Base-by-base conservation (phyloP, 106 monocot species). In the Dioscorea alata region DNA sequence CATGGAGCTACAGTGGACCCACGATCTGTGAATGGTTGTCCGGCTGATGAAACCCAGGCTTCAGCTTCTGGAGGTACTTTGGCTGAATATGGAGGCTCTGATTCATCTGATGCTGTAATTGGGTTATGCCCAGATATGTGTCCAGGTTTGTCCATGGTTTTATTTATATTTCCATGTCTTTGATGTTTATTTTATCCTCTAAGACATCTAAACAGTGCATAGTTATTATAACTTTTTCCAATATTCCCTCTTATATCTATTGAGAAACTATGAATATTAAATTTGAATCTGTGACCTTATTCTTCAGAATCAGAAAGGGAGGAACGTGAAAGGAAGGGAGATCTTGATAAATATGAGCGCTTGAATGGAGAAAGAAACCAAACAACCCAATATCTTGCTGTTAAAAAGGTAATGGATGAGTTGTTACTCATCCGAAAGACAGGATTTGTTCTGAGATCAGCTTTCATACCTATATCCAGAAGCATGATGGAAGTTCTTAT, bases 301-400 rank as follows among this genome's bases (percentile, higher is more conserved):
- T 23, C 42, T 73, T 48, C 74, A 99, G 99, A 85, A 81, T 66
- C 81, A 19, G 99, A 99, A 71, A 81, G 99, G 60, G 87, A 81
- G 20, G 99, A 99, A 64, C 92, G 99, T 63, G 90, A 87, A 75
- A 99, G 99, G 65, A 99, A 93, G 83, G 99, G 93, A 51, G 90
- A 99, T 83, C 99, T 99, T 71, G 99, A 99, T 76, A 87, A 73
- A 66, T 76, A 85, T 74, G 99, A 99, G 53, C 78, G 99, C 18
- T 63, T 90, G 70, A 84, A 90, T 90, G 99, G 90, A 57, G 85
- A 93, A 14, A 93, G 87, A 82, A 93, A 99, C 79, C 92, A 83
- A 72, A 99, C 99, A 33, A 87, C 70, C 68, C 82, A 80, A 78
- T 83, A 70, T 73, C 75, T 99, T 75, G 89, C 99, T 59, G 87